Evolutionary conservation across 108 stramenopile genomes (phyloP).

Genomic region (Conticribra weissflogii): DNA sequence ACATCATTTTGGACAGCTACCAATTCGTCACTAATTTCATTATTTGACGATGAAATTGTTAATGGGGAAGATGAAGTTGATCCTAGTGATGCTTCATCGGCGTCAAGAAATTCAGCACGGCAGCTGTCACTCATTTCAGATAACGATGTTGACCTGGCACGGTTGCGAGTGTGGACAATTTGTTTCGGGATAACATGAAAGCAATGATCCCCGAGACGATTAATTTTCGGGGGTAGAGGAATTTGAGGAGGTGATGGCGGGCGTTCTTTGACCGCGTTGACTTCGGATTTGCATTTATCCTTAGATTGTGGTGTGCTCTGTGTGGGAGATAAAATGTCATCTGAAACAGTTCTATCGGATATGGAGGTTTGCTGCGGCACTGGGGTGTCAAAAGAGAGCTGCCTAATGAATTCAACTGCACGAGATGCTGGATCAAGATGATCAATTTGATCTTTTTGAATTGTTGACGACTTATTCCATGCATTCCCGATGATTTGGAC

Average conservation of each 20-base stretch:
- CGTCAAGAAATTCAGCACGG: conserved; percentile 1
- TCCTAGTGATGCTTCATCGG: background rate
- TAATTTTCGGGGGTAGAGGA: conserved; percentile 31
- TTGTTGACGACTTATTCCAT: background rate
- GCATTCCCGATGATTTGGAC: too few species aligned
- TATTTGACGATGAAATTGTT: background rate
- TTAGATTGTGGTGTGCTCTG: background rate
- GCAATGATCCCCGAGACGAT: conserved; percentile 14
- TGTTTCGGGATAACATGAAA: conserved; percentile 5
- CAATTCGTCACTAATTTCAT: background rate
- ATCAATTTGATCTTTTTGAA: conserved; percentile 1
- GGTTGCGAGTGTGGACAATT: conserved; percentile 20
- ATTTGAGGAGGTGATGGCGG: background rate
- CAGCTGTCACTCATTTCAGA: conserved; percentile 38
- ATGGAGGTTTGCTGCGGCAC: background rate
- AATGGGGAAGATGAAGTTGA: background rate
- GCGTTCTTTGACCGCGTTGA: background rate
- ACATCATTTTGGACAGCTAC: background rate
- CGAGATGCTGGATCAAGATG: conserved; percentile 1
- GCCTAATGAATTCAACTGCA: conserved; percentile 16
- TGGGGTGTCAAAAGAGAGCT: conserved; percentile 21
- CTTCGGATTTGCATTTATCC: background rate
- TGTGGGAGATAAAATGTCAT: background rate
- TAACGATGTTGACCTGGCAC: conserved; percentile 27
- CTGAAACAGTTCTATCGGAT: background rate